These are phyloP conservation scores for Aspergillus ochraceus DNA, from an alignment of 2,329 filamentous ascomycete species.

Conservation along the genomic window DNA sequence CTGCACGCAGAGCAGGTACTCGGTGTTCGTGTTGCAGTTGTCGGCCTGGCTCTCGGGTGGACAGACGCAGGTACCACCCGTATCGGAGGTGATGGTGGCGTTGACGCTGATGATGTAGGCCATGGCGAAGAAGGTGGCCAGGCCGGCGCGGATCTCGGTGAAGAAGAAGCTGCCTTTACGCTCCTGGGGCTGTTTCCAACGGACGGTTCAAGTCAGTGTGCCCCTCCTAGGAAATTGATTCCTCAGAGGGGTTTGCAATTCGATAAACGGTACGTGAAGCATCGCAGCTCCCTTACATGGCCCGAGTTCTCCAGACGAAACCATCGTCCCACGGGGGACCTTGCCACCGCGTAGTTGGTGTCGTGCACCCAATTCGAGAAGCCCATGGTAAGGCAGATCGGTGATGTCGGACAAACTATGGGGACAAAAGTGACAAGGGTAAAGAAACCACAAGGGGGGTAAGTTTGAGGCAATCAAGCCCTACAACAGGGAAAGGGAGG, in stretches of 20 bases:
- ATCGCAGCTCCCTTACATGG: constrained; percentile 59
- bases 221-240: neutral
- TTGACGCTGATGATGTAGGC: constrained; percentile 73
- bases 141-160: constrained; percentile 78
- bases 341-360: constrained; percentile 53
- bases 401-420: neutral
- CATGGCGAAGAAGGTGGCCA: constrained; percentile 80
- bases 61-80: constrained; percentile 76
- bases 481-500: neutral
- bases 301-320: constrained; percentile 81
- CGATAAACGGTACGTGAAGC: neutral
- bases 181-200: constrained; percentile 59
- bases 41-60: constrained; percentile 45
- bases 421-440: neutral
- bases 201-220: neutral
- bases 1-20: constrained; percentile 48
- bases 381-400: constrained; percentile 14
- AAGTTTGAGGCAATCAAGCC: neutral
- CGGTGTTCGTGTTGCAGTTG: constrained; percentile 50
- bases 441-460: neutral
- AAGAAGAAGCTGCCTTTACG: constrained; percentile 75
- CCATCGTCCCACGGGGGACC: constrained; percentile 66
- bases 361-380: constrained; percentile 21
- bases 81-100: constrained; percentile 69
- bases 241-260: neutral